Evolutionary conservation across 306 rosid genomes (phyloP).

Genomic region (Fragaria nilgerrensis): DNA sequence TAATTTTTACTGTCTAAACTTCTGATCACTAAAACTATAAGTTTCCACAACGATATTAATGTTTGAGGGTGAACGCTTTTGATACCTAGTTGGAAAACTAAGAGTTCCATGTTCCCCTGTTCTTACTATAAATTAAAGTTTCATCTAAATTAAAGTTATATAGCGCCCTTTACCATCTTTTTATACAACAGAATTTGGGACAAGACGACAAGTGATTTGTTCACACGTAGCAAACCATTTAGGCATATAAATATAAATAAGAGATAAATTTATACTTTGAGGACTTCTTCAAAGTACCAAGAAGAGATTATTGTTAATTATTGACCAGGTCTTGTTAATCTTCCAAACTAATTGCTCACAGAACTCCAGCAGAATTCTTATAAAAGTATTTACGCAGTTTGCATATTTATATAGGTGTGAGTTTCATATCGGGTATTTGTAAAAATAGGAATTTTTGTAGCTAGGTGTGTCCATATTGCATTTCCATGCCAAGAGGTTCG

Average conservation of each 20-base stretch:
- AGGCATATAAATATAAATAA: background rate
- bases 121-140: too few relatives aligned
- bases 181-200: background rate
- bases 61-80: background rate
- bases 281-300: background rate
- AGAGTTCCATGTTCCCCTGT: too few relatives aligned
- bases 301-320: background rate
- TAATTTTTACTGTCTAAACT: background rate
- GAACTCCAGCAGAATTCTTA: background rate
- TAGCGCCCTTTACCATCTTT: too few relatives aligned
- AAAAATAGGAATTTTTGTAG: background rate
- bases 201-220: background rate
- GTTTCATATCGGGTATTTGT: background rate
- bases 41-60: background rate
- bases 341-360: background rate
- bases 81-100: too few relatives aligned
- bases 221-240: background rate
- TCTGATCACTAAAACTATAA: background rate
- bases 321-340: background rate
- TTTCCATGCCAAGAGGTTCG: slow-evolving; percentile 1
- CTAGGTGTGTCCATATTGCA: background rate
- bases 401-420: background rate
- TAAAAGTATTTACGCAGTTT: background rate
- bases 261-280: background rate
- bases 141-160: too few relatives aligned